Base-by-base conservation (phyloP, 495 filamentous ascomycete species). In the Entonaema liquescens region DNA sequence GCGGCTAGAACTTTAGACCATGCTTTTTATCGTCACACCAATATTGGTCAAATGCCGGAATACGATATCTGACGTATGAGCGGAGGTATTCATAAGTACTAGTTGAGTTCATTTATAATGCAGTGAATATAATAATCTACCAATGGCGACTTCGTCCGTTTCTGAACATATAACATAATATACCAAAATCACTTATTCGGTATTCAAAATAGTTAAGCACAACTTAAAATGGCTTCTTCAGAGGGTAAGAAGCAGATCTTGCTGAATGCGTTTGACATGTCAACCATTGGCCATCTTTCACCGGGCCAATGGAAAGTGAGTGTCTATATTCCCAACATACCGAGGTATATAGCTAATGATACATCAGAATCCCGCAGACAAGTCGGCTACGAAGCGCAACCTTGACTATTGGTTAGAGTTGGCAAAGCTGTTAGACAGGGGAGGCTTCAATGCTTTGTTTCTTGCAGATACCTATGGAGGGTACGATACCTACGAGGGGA, bases 401-500 rank as follows among this genome's bases (percentile, higher is more conserved):
- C 81, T 89, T 15, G 79, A 84, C 1, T 89, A 89, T 70, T 90
- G 86, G 85, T 81, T 87, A 21, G 82, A 89, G 12, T 78, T 89
- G 1, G 88, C 88, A 28, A 86, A 89, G 70, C 72, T 89, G 0
- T 80, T 89, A 3, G 88, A 89, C 53, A 78, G 81, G 15, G 88
- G 85, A 7, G 84, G 83, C 23, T 86, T 89, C 76, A 87, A 88
- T 57, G 85, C 84, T 11, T 64, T 90, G 40, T 90, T 89, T 74
- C 77, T 89, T 44, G 88, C 88, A 2, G 88, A 90, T 70, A 87
- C 85, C 0, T 88, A 87, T 61, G 88, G 87, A 8, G 86, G 83
- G 0, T 78, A 81, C 47, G 85, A 89, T 71, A 88, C 84, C 3
- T 89, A 88, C 35, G 80, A 88, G 57, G 85, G 84, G 0, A 86